Percentiles rank a stretch among this genome's conserved stretches.
These are phyloP conservation scores for Starmerella riodocensis DNA, from an alignment of 805 yeast genomes.

Conservation along the genomic window DNA sequence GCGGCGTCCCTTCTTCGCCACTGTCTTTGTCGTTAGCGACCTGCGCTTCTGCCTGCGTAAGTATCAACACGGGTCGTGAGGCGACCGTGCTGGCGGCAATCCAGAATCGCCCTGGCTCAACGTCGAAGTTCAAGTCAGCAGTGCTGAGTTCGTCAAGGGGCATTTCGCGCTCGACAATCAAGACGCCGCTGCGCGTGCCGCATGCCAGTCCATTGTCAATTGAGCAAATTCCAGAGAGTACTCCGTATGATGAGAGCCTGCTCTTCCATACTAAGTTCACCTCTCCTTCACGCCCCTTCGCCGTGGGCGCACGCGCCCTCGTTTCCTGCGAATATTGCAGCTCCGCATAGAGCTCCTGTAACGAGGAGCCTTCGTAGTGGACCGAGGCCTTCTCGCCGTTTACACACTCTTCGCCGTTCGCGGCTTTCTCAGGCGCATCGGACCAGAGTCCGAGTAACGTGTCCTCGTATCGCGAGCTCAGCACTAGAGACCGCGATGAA, in stretches of 20 bases:
- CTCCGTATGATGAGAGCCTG: slow-evolving; percentile 4
- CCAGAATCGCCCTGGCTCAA: slow-evolving; percentile 11
- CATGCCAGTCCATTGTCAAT: slow-evolving; percentile 15
- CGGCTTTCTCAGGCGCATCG: neutral
- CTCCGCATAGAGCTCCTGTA: neutral
- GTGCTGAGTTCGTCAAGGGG: slow-evolving; percentile 5
- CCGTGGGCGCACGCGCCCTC: too few species aligned
- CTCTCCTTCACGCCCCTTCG: too few species aligned
- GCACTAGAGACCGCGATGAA: neutral
- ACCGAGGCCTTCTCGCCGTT: neutral
- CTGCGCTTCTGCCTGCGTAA: neutral
- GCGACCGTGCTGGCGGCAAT: neutral
- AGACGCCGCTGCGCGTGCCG: slow-evolving; percentile 7
- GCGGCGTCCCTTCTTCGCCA: neutral
- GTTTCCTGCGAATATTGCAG: too few species aligned
- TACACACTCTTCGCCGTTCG: neutral
- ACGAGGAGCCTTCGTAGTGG: neutral
- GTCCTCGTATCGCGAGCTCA: neutral
- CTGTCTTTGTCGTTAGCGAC: neutral
- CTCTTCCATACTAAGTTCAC: too few species aligned
- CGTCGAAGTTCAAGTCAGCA: neutral
- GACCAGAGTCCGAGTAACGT: neutral
- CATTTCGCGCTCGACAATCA: slow-evolving; percentile 11
- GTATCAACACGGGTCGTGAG: neutral
- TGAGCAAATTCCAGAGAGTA: slow-evolving; percentile 8